phyloP scores from a whole-genome alignment of 345 rosid species.

The Populus alba region DNA sequence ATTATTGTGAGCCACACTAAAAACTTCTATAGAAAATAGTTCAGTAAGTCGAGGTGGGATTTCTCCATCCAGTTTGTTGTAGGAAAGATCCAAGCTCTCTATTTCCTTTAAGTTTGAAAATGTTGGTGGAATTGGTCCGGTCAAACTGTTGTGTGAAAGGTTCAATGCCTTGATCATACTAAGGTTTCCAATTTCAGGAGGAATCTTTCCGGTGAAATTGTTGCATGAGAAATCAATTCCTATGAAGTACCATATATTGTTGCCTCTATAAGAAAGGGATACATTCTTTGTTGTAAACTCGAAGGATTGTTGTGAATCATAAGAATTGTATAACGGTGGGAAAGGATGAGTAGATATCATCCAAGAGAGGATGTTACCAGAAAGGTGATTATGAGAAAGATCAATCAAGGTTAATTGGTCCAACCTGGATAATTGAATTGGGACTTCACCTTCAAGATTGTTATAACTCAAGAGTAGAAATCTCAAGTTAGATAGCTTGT shows the following conservation, averaged over 20 bases:
- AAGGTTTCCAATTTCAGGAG: constrained; percentile 24
- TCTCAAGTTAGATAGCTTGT: no score
- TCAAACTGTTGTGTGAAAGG: not conserved
- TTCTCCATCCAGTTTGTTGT: no score
- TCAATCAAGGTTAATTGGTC: not conserved
- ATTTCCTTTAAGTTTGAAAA: not conserved
- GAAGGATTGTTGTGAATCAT: not conserved
- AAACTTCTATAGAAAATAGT: no score
- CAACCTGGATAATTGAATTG: not conserved
- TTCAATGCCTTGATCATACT: not conserved
- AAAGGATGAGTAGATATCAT: no score
- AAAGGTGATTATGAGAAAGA: not conserved
- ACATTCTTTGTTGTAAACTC: not conserved
- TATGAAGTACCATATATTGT: not conserved
- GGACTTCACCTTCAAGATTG: not conserved
- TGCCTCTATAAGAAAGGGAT: not conserved
- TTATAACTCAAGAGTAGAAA: no score
- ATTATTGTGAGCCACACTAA: no score
- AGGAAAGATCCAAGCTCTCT: no score
- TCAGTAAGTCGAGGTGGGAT: no score
- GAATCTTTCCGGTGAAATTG: constrained; percentile 30
- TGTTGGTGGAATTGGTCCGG: constrained; percentile 1
- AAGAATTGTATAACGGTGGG: not conserved
- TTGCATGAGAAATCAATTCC: constrained; percentile 43
- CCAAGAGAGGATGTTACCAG: not conserved